These are phyloP conservation scores for Penicillium hordei DNA, from an alignment of 2,329 filamentous ascomycete genomes.

Conservation along the genomic window DNA sequence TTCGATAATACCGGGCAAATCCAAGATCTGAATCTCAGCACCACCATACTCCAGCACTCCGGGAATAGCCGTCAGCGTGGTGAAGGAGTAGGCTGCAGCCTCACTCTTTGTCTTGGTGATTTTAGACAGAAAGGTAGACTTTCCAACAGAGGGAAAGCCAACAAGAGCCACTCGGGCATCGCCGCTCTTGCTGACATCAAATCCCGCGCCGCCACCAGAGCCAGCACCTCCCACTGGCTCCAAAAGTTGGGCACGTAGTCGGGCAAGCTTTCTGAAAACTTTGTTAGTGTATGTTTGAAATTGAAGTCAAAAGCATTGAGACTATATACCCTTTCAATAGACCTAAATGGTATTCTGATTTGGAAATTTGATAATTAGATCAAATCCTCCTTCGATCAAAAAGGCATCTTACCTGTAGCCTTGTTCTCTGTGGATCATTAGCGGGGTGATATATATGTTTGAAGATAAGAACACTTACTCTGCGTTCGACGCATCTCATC, in stretches of 20 bases:
- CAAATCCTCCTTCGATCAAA: neutral
- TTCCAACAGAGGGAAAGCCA: constrained; percentile 97
- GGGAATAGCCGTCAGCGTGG: constrained; percentile 93
- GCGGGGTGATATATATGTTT: constrained; percentile 24
- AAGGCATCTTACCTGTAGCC: constrained; percentile 74
- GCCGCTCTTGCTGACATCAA: constrained; percentile 89
- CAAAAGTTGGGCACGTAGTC: constrained; percentile 87
- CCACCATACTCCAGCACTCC: constrained; percentile 97
- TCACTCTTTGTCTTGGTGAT: constrained; percentile 98
- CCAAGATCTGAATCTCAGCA: constrained; percentile 95
- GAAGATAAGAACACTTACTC: constrained; percentile 60
- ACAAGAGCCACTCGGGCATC: constrained; percentile 96
- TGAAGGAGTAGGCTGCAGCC: constrained; percentile 95
- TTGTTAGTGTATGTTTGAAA: constrained; percentile 20
- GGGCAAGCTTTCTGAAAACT: constrained; percentile 80
- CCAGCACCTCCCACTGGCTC: constrained; percentile 82
- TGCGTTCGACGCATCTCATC: constrained; percentile 99
- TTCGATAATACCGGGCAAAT: constrained; percentile 97
- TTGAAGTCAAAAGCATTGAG: neutral
- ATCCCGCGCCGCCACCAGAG: constrained; percentile 76
- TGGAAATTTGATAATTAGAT: constrained; percentile 19
- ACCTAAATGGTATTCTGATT: constrained; percentile 91
- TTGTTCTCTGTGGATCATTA: constrained; percentile 75
- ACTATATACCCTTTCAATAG: constrained; percentile 79
- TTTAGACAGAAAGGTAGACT: constrained; percentile 98